A percentile compares a stretch with the other conserved stretches of the same genome.
Conservation (phyloP, 768 basidiomycete species). For the Amanita pallidorosea region DNA sequence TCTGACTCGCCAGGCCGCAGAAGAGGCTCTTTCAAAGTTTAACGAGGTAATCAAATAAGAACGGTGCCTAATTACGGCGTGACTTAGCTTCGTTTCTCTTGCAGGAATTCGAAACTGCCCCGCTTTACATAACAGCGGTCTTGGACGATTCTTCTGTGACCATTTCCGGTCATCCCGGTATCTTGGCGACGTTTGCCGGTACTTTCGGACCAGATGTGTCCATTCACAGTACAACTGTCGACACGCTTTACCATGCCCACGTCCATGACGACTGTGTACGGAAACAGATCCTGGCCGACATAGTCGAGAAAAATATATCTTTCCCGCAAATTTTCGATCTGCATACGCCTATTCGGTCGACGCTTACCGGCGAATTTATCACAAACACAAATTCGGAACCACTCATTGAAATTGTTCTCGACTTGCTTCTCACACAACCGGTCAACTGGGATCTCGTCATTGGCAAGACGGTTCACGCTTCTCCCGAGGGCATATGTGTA, state of each 20-base stretch:
- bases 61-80: neutral
- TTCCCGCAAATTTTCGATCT: constrained; percentile 42
- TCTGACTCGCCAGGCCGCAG: constrained; percentile 11
- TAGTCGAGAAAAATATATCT: constrained; percentile 28
- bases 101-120: constrained; percentile 5
- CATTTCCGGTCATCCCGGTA: constrained; percentile 46
- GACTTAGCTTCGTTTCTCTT: neutral
- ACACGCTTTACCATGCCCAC: constrained; percentile 43
- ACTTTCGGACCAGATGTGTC: constrained; percentile 22
- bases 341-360: constrained; percentile 36
- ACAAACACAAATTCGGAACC: constrained; percentile 13
- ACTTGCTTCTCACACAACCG: constrained; percentile 38
- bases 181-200: constrained; percentile 31
- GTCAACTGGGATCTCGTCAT: constrained; percentile 43
- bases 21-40: constrained; percentile 13
- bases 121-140: constrained; percentile 40
- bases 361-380: constrained; percentile 28
- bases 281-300: constrained; percentile 32
- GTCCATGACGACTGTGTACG: constrained; percentile 21
- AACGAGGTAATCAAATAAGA: constrained; percentile 12
- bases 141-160: constrained; percentile 38
- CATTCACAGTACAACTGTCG: constrained; percentile 33
- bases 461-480: constrained; percentile 14
- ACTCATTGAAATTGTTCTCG: constrained; percentile 32
- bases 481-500: constrained; percentile 15